Conservation (phyloP, 140 eudicot genomes). For the Erigeron philadelphicus region DNA sequence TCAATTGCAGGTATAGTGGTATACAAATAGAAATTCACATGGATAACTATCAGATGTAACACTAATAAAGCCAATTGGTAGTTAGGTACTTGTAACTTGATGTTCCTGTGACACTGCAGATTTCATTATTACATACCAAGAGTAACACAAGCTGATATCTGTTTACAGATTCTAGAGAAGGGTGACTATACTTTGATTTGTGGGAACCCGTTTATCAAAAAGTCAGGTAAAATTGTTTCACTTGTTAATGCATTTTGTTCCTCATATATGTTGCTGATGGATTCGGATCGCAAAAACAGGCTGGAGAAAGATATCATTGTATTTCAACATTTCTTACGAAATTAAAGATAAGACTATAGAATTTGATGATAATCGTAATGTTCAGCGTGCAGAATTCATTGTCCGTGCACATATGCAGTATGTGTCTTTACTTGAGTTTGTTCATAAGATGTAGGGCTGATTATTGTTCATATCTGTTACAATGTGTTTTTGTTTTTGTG, state of each 20-base stretch:
- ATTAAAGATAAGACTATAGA: conserved; percentile 91
- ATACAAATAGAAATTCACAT: not conserved
- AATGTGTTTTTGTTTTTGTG: not conserved
- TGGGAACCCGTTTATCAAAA: conserved; percentile 77
- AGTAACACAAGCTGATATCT: conserved; percentile 16
- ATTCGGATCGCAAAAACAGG: conserved; percentile 43
- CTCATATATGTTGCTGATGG: conserved; percentile 17
- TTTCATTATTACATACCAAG: conserved; percentile 10
- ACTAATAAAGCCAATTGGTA: not conserved
- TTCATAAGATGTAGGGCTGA: conserved; percentile 17
- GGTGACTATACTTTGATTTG: conserved; percentile 76
- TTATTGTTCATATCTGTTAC: not conserved
- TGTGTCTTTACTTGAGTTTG: conserved; percentile 27
- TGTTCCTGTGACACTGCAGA: conserved; percentile 11
- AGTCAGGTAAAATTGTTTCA: conserved; percentile 54
- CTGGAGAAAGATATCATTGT: conserved; percentile 97
- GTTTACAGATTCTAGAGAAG: conserved; percentile 77
- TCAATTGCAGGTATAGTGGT: not conserved
- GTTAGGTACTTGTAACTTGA: not conserved
- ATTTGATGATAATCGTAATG: conserved; percentile 82
- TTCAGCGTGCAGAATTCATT: conserved; percentile 91
- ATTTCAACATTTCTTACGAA: conserved; percentile 86
- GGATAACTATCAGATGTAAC: not conserved
- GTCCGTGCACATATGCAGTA: conserved; percentile 96
- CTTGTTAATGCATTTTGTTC: conserved; percentile 11